Conservation (phyloP, 202 grass and related monocot species). For the Dendrocalamus latiflorus region DNA sequence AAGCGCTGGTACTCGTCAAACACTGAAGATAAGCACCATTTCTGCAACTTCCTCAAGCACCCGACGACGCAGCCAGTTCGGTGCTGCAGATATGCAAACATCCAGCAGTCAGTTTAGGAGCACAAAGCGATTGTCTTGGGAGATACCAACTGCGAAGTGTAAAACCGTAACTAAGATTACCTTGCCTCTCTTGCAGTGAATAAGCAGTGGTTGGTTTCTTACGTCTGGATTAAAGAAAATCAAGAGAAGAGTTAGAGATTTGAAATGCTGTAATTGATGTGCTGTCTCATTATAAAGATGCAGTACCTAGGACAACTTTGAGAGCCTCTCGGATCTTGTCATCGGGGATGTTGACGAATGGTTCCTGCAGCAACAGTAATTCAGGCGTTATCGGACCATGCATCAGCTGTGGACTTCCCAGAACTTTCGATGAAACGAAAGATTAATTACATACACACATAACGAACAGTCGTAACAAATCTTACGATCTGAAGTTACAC, state of each 20-base stretch:
- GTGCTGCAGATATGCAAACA: conserved; percentile 47
- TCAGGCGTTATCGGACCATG: neutral
- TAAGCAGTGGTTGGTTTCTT: conserved; percentile 79
- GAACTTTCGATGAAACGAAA: neutral
- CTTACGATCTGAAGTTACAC: neutral
- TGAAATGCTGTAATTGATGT: conserved; percentile 10
- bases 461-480: conserved; percentile 5
- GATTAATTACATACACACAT: neutral
- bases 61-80: conserved; percentile 83
- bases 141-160: neutral
- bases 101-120: neutral
- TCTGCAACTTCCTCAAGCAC: conserved; percentile 78
- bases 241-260: conserved; percentile 7
- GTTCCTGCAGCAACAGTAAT: conserved; percentile 53
- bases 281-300: neutral
- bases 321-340: too few species aligned
- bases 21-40: conserved; percentile 80
- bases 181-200: conserved; percentile 96
- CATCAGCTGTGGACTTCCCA: neutral
- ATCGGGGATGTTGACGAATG: conserved; percentile 73
- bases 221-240: conserved; percentile 50
- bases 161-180: conserved; percentile 21
- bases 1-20: conserved; percentile 80
- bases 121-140: neutral
- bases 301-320: conserved; percentile 74